Evolutionary conservation across 371 early-diverging fungal species (phyloP).

Genomic region (Actinomucor elegans): DNA sequence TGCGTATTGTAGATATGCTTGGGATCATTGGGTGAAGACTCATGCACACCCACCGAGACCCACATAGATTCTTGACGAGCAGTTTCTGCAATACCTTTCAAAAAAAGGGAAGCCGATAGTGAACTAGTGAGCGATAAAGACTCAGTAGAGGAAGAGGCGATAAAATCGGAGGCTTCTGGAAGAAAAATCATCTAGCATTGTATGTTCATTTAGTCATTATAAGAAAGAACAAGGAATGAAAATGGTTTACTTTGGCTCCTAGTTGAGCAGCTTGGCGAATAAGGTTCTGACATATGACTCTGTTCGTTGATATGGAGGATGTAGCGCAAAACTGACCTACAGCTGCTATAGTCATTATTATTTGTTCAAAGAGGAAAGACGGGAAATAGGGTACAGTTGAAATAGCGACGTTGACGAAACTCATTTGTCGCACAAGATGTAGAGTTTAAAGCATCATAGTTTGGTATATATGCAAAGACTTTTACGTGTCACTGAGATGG

Average conservation of each 20-base stretch:
- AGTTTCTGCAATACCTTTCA: conserved; percentile 53
- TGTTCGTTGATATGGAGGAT: conserved; percentile 45
- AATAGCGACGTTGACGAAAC: no score
- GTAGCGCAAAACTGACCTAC: conserved; percentile 74
- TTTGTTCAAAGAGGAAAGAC: no score
- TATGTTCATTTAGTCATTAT: not conserved
- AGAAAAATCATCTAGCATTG: conserved; percentile 71
- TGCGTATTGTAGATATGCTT: conserved; percentile 67
- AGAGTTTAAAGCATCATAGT: no score
- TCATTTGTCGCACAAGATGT: no score
- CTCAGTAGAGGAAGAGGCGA: conserved; percentile 54
- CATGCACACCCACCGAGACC: conserved; percentile 81
- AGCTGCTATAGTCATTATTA: conserved; percentile 17
- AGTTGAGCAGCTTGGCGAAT: conserved; percentile 52
- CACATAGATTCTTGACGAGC: conserved; percentile 64
- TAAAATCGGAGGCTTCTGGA: conserved; percentile 85
- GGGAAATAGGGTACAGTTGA: no score
- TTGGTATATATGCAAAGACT: no score
- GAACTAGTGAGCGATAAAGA: conserved; percentile 49
- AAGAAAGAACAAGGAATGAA: not conserved
- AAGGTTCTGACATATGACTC: conserved; percentile 50
- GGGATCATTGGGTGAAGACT: conserved; percentile 7
- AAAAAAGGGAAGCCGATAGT: conserved; percentile 49
- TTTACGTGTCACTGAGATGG: no score
- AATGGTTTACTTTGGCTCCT: conserved; percentile 50